Evolutionary conservation across 202 grass and related monocot species (phyloP), one percentile per base, ranked within the genome.

Genomic region (Schoenoplectus triqueter): DNA sequence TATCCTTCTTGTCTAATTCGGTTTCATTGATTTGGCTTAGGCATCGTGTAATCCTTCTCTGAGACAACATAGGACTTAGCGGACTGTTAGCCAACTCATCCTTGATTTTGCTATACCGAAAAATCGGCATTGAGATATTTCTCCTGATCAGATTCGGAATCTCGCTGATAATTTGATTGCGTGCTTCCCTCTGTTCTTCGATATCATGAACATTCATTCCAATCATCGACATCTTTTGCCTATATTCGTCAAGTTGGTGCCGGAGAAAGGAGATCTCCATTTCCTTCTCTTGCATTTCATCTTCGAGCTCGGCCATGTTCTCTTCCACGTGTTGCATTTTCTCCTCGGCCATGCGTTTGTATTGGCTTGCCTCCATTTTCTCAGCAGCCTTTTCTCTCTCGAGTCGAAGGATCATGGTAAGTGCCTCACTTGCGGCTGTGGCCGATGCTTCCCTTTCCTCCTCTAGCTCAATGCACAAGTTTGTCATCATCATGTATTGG

Each of bases 301-400:
- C 92, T 72, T 98, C 83, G 4, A 95, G 69, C 86, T 92, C 55
- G 10, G 77, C 88, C 56, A 95, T 60, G 54, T 78, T 85, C 80
- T 87, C 83, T 17, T 95, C 85, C 54, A 68, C 89, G 42, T 95
- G 90, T 47, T 90, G 89, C 10, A 98, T 91, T 88, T 88, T 95
- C 88, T 95, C 95, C 82, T 98, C 93, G 13, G 90, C 84, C 64
- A 98, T 90, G 80, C 95, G 89, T 80, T 88, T 98, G 86, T 98
- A 98, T 62, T 98, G 92, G 84, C 88, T 86, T 57, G 95, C 90
- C 91, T 98, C 95, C 95, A 98, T 95, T 84, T 91, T 95, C 76
- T 93, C 91, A 3, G 82, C 81, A 18, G 91, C 92, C 60, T 93
- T 98, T 85, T 98, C 95, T 87, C 91, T 95, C 86, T 98, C 89